These are phyloP conservation scores for Talaromyces nanjingensis DNA, from an alignment of 495 filamentous ascomycete species.

Conservation along the genomic window DNA sequence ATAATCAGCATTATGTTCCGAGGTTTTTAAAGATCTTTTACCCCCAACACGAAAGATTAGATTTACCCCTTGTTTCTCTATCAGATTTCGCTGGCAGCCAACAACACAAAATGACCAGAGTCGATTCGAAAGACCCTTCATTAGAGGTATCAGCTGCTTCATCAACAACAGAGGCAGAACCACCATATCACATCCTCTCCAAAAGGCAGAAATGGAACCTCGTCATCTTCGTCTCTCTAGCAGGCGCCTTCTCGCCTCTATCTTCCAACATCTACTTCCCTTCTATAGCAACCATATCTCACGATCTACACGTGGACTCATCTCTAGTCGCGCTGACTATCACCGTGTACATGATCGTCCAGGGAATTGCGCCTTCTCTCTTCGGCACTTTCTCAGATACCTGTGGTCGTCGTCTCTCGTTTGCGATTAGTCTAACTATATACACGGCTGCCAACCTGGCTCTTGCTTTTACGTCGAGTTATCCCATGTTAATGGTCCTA, in stretches of 20 bases:
- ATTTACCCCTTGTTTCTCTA: background rate
- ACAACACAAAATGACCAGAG: background rate
- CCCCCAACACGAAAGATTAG: too few relatives aligned
- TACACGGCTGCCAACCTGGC: conserved; percentile 52
- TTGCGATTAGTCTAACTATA: conserved; percentile 31
- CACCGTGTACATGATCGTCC: conserved; percentile 39
- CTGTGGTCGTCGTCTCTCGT: conserved; percentile 32
- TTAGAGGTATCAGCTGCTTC: background rate
- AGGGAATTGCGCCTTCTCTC: conserved; percentile 38
- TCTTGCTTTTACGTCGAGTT: conserved; percentile 55
- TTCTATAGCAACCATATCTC: conserved; percentile 35
- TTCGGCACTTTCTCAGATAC: conserved; percentile 39
- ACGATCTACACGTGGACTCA: conserved; percentile 25
- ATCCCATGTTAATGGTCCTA: conserved; percentile 54
- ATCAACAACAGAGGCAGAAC: background rate
- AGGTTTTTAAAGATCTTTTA: too few relatives aligned
- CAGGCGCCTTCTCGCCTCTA: conserved; percentile 52
- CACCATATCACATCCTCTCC: conserved; percentile 51
- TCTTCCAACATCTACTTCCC: conserved; percentile 80
- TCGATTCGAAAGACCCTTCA: background rate
- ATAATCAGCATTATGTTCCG: background rate
- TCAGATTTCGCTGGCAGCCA: background rate
- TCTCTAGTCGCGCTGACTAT: conserved; percentile 30
- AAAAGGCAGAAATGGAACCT: conserved; percentile 50
- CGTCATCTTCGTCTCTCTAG: conserved; percentile 54